phyloP scores from a whole-genome alignment of 2,329 filamentous ascomycete species.

The Massarina eburnea region DNA sequence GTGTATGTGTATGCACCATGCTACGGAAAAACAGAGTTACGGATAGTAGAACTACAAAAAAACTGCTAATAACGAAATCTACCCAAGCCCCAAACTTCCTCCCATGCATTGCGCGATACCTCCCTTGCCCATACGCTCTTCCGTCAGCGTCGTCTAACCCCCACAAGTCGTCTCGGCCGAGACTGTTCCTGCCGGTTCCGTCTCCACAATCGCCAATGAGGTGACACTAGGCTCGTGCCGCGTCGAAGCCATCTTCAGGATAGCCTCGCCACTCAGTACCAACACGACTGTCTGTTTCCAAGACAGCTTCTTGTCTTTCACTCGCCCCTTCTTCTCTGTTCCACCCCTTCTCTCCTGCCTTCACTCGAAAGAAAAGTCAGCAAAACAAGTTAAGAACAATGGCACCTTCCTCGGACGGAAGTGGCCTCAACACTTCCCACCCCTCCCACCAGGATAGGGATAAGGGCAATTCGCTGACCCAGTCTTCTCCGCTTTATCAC shows the following conservation, averaged over 20 bases:
- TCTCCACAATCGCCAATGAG: not conserved
- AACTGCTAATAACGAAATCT: no score
- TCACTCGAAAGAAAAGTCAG: conserved; percentile 1
- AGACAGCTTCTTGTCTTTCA: not conserved
- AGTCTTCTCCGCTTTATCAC: conserved; percentile 5
- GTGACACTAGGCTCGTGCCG: not conserved
- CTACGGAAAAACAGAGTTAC: not conserved
- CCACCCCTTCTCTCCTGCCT: not conserved
- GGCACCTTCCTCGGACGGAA: not conserved
- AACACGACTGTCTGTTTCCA: conserved; percentile 9
- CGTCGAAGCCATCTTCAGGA: not conserved
- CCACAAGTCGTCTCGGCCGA: not conserved
- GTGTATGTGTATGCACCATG: not conserved
- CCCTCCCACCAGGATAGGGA: conserved; percentile 7
- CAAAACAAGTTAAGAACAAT: not conserved
- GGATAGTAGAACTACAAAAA: not conserved
- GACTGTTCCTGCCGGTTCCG: not conserved
- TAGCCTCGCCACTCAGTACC: conserved; percentile 3
- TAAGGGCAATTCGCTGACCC: conserved; percentile 20
- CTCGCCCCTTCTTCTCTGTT: not conserved
- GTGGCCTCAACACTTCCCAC: conserved; percentile 1
- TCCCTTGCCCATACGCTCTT: not conserved
- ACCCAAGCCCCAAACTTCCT: no score
- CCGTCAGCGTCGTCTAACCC: not conserved
- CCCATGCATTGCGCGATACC: not conserved